Percentiles rank a stretch among this genome's conserved stretches.
These are phyloP conservation scores for Ceratocystis harringtonii DNA, from an alignment of 2,329 filamentous ascomycete genomes.

Conservation along the genomic window DNA sequence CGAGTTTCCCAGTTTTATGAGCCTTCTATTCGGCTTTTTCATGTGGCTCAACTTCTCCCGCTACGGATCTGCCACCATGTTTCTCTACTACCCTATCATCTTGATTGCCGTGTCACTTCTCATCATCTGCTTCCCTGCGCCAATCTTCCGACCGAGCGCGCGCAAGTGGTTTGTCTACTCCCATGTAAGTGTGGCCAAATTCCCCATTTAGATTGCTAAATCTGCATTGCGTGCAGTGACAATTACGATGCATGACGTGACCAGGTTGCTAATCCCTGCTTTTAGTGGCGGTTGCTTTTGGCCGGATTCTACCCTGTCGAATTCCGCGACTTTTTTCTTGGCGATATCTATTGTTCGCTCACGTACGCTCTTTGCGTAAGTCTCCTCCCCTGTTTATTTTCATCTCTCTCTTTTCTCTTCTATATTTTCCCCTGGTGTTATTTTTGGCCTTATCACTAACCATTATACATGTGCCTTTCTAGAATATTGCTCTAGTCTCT, in stretches of 20 bases:
- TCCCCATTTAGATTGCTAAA: background rate
- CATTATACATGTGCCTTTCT: background rate
- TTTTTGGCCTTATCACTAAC: background rate
- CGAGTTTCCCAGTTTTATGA: slow-evolving; percentile 74
- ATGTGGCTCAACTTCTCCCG: slow-evolving; percentile 80
- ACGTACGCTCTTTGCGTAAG: slow-evolving; percentile 53
- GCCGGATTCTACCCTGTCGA: slow-evolving; percentile 86
- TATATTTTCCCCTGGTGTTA: slow-evolving; percentile 12
- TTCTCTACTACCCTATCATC: slow-evolving; percentile 73
- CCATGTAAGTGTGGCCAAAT: slow-evolving; percentile 44
- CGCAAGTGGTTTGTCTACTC: slow-evolving; percentile 79
- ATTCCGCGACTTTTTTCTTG: slow-evolving; percentile 93
- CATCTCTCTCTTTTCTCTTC: slow-evolving; percentile 18
- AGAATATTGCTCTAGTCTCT: slow-evolving; percentile 89
- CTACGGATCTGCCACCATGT: slow-evolving; percentile 52
- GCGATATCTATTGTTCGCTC: slow-evolving; percentile 93
- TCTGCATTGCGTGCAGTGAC: background rate
- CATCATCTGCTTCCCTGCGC: slow-evolving; percentile 62
- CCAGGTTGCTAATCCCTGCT: slow-evolving; percentile 32
- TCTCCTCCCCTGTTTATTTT: background rate
- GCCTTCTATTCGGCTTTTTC: slow-evolving; percentile 61
- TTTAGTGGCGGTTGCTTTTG: slow-evolving; percentile 49
- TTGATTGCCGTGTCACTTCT: slow-evolving; percentile 53
- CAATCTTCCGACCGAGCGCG: slow-evolving; percentile 57
- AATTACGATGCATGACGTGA: background rate